These are phyloP conservation scores for Leccinum subspadiceum DNA, from an alignment of 1,284 basidiomycete genomes.

Conservation along the genomic window DNA sequence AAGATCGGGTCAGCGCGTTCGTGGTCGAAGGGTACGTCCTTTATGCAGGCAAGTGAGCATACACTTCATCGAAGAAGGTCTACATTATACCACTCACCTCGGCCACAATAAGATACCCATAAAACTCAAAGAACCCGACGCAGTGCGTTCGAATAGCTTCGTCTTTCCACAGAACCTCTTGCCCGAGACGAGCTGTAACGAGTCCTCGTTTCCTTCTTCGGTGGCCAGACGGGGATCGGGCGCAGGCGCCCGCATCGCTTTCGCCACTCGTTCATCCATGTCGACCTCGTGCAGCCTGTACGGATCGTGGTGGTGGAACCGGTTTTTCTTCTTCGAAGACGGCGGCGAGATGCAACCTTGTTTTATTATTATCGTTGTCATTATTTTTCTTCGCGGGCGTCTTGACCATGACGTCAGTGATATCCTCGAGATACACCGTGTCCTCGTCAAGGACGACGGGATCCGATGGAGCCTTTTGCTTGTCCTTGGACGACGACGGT, in stretches of 20 bases:
- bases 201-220: slow-evolving; percentile 57
- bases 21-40: too few relatives aligned
- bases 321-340: slow-evolving; percentile 52
- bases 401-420: slow-evolving; percentile 56
- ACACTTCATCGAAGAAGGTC: too few relatives aligned
- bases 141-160: too few relatives aligned
- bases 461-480: slow-evolving; percentile 43
- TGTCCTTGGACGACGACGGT: slow-evolving; percentile 33
- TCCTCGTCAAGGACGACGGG: slow-evolving; percentile 59
- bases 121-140: too few relatives aligned
- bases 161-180: too few relatives aligned
- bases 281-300: slow-evolving; percentile 79
- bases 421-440: slow-evolving; percentile 84
- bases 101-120: too few relatives aligned
- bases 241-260: slow-evolving; percentile 53
- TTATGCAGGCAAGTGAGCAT: too few relatives aligned
- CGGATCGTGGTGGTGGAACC: slow-evolving; percentile 79
- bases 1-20: too few relatives aligned
- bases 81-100: too few relatives aligned
- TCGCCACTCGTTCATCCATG: slow-evolving; percentile 56
- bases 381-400: slow-evolving; percentile 44
- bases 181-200: too few relatives aligned
- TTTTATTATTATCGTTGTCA: too few relatives aligned
- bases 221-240: slow-evolving; percentile 92
- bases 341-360: slow-evolving; percentile 36